These are phyloP conservation scores for Aspergillus kassunensis DNA, from an alignment of 495 filamentous ascomycete genomes.

Conservation along the genomic window DNA sequence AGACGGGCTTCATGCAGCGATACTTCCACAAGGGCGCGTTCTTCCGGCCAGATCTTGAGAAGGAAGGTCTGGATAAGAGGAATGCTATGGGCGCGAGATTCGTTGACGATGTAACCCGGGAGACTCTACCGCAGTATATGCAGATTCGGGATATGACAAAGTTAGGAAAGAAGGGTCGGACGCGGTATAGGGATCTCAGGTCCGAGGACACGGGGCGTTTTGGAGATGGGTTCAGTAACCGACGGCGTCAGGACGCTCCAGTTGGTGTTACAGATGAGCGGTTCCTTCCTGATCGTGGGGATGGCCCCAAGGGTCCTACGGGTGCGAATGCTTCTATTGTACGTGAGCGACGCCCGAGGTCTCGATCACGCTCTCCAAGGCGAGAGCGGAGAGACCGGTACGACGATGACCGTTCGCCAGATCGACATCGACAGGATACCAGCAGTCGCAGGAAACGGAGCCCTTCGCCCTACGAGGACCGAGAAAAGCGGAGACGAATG, in stretches of 20 bases:
- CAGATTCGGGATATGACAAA: constrained; percentile 93
- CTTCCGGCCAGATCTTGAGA: constrained; percentile 75
- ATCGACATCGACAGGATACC: constrained; percentile 33
- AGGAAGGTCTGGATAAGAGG: constrained; percentile 66
- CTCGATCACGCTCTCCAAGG: constrained; percentile 33
- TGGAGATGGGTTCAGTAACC: constrained; percentile 57
- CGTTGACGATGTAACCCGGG: constrained; percentile 72
- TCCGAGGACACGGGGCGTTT: constrained; percentile 89
- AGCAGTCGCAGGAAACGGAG: constrained; percentile 57
- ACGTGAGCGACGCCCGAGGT: constrained; percentile 31
- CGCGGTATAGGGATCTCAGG: constrained; percentile 82
- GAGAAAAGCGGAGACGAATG: constrained; percentile 66
- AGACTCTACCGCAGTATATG: constrained; percentile 85
- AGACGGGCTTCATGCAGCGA: constrained; percentile 90
- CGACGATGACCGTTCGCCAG: constrained; percentile 40
- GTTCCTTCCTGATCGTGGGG: constrained; percentile 61
- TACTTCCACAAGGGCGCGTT: constrained; percentile 98
- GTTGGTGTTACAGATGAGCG: constrained; percentile 60
- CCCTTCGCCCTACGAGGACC: constrained; percentile 57
- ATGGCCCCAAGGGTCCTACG: constrained; percentile 39
- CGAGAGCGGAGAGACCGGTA: constrained; percentile 24
- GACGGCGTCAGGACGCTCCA: constrained; percentile 36
- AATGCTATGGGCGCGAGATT: constrained; percentile 79
- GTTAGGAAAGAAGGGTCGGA: constrained; percentile 86
- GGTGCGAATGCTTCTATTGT: constrained; percentile 50